phyloP scores from a whole-genome alignment of 768 basidiomycete genomes.

The Pholiota microspora region DNA sequence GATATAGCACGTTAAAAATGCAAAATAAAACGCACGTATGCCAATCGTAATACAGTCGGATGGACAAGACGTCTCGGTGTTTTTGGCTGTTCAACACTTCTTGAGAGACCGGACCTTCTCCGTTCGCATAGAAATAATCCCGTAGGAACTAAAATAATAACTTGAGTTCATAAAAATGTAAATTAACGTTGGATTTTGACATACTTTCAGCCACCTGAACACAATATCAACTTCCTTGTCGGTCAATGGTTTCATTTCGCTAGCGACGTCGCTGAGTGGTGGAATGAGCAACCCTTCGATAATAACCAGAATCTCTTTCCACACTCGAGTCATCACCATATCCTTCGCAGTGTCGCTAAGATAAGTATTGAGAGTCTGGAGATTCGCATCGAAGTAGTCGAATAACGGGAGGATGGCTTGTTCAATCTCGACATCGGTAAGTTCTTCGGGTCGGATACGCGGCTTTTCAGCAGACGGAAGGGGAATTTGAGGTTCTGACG shows the following conservation, averaged over 20 bases:
- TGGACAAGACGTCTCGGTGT: slow-evolving; percentile 86
- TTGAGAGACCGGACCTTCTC: slow-evolving; percentile 86
- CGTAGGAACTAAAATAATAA: slow-evolving; percentile 67
- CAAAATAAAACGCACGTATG: slow-evolving; percentile 57
- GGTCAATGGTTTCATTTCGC: slow-evolving; percentile 87
- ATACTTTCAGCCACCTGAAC: slow-evolving; percentile 96
- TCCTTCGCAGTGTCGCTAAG: slow-evolving; percentile 83
- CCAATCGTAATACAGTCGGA: slow-evolving; percentile 97
- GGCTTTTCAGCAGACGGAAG: slow-evolving; percentile 74
- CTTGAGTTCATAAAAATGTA: slow-evolving; percentile 2
- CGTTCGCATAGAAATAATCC: slow-evolving; percentile 93
- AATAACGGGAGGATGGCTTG: slow-evolving; percentile 88
- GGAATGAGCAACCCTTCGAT: slow-evolving; percentile 91
- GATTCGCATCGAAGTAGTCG: slow-evolving; percentile 94
- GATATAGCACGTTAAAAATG: neutral
- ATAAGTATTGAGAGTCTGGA: slow-evolving; percentile 87
- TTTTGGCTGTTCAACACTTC: slow-evolving; percentile 91
- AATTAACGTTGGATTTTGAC: neutral
- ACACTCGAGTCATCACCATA: slow-evolving; percentile 89
- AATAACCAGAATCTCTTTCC: slow-evolving; percentile 91
- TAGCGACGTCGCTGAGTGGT: slow-evolving; percentile 78
- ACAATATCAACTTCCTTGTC: slow-evolving; percentile 98
- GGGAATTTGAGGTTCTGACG: slow-evolving; percentile 75
- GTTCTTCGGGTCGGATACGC: slow-evolving; percentile 71
- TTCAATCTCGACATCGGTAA: slow-evolving; percentile 94